A percentile compares a stretch with the other conserved stretches of the same genome.
Conservation (phyloP, 495 filamentous ascomycete genomes). For the Aspergillus bertholletiae region DNA sequence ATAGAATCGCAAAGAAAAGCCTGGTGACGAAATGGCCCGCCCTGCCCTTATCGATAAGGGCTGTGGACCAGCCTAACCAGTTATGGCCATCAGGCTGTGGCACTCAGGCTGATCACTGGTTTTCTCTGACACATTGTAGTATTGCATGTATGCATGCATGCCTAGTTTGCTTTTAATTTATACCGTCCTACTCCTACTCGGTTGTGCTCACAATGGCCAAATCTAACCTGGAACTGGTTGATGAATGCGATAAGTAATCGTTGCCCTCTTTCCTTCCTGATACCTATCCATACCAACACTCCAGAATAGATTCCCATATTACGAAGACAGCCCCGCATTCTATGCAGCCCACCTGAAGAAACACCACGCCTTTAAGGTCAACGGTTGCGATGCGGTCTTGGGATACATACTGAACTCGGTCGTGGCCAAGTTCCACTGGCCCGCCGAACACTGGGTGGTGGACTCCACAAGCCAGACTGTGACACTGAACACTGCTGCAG, state of each 20-base stretch:
- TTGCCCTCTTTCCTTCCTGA: not conserved
- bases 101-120: not conserved
- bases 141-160: not conserved
- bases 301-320: slow-evolving; percentile 62
- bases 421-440: slow-evolving; percentile 54
- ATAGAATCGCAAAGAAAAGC: slow-evolving; percentile 24
- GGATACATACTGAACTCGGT: slow-evolving; percentile 62
- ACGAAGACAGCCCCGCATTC: slow-evolving; percentile 47
- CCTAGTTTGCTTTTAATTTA: not conserved
- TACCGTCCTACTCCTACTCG: not conserved
- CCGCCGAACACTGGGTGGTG: slow-evolving; percentile 46
- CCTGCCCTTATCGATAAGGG: slow-evolving; percentile 30
- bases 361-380: slow-evolving; percentile 55
- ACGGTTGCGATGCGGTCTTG: slow-evolving; percentile 46
- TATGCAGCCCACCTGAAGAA: slow-evolving; percentile 45
- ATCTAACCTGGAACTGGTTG: slow-evolving; percentile 51
- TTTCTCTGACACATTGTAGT: not conserved
- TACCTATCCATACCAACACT: slow-evolving; percentile 6
- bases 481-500: slow-evolving; percentile 32
- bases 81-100: not conserved
- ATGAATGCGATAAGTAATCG: slow-evolving; percentile 61
- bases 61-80: not conserved
- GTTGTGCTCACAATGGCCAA: slow-evolving; percentile 34
- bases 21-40: slow-evolving; percentile 21
- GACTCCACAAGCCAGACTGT: slow-evolving; percentile 47